Evolutionary conservation across 164 flowering plant genomes (phyloP), one percentile per base, ranked within the genome.

Genomic region (Litsea cubeba): DNA sequence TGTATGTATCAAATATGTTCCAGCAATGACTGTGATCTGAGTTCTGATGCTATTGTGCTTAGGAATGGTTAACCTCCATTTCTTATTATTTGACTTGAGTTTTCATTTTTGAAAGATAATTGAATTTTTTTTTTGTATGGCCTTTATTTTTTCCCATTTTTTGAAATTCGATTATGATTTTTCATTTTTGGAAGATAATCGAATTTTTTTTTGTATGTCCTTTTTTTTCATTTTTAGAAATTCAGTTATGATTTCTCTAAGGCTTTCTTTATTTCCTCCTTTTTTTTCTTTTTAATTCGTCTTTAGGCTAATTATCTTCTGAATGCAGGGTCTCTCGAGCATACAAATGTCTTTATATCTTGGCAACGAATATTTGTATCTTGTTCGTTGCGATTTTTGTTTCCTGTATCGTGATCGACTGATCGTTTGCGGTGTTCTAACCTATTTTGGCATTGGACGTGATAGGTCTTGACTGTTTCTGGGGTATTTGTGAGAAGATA

Each of bases 381-480:
- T 70, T 50, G 54, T 70, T 50, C 72, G 25, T 50, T 35, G 30
- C 24, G 57, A 70, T 25, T 49, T 70, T 20, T 75, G 72, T 50
- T 24, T 62, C 60, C 8, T 67, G 12, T 54, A 51, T 23, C 65
- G 65, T n/a, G 64, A 54, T 58, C 50, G 32, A 23, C 18, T 66
- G 64, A 54, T 57, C 50, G 51, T 30, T 11, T 65, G 76, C 68
- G 76, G 76, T 54, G 65, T 58, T 74, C 50, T 20, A 50, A 60
- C 54, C 40, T 57, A 25, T 74, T 74, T 35, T 66, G 65, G 65
- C 71, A 74, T 30, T 74, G 76, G 76, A 74, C 76, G 30, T 74
- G 75, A 46, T 62, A 24, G 54, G 8, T 35, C 86, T 87, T 79
- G 88, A 91, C 87, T 76, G 46, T 57, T 17, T 66, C 25, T 5